These are phyloP conservation scores for Dalbergia oliveri DNA, from an alignment of 306 rosid species.

Conservation along the genomic window DNA sequence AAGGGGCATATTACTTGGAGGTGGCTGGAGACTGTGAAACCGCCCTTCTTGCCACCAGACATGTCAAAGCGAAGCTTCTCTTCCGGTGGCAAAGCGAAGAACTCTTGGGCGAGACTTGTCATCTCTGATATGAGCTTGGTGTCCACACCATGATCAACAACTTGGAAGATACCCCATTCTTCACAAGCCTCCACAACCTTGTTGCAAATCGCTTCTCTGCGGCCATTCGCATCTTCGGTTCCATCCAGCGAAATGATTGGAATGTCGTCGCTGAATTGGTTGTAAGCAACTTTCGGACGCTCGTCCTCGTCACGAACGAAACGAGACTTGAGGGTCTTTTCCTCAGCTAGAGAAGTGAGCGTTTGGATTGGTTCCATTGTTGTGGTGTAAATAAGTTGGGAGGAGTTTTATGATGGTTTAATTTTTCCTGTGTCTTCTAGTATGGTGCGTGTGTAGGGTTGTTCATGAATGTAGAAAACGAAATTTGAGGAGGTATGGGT, in stretches of 20 bases:
- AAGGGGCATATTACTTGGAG: constrained; percentile 57
- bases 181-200: constrained; percentile 83
- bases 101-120: constrained; percentile 68
- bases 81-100: constrained; percentile 78
- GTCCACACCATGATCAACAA: constrained; percentile 85
- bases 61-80: constrained; percentile 92
- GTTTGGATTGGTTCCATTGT: constrained; percentile 55
- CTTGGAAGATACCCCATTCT: constrained; percentile 90
- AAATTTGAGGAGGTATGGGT: background rate
- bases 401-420: constrained; percentile 53
- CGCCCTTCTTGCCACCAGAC: constrained; percentile 95
- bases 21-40: constrained; percentile 93
- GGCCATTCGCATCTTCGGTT: constrained; percentile 61
- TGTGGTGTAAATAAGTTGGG: constrained; percentile 57
- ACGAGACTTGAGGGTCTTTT: constrained; percentile 58
- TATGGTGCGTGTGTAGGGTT: background rate
- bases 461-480: background rate
- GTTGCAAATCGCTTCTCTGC: constrained; percentile 59
- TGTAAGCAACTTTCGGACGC: constrained; percentile 87
- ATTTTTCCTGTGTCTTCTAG: background rate
- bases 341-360: constrained; percentile 65
- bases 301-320: constrained; percentile 86
- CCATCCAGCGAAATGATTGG: constrained; percentile 87
- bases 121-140: constrained; percentile 59
- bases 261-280: constrained; percentile 75